Percentiles rank a stretch among this genome's conserved stretches.
These are phyloP conservation scores for Neoboletus brunneissimus DNA, from an alignment of 768 basidiomycete genomes.

Conservation along the genomic window DNA sequence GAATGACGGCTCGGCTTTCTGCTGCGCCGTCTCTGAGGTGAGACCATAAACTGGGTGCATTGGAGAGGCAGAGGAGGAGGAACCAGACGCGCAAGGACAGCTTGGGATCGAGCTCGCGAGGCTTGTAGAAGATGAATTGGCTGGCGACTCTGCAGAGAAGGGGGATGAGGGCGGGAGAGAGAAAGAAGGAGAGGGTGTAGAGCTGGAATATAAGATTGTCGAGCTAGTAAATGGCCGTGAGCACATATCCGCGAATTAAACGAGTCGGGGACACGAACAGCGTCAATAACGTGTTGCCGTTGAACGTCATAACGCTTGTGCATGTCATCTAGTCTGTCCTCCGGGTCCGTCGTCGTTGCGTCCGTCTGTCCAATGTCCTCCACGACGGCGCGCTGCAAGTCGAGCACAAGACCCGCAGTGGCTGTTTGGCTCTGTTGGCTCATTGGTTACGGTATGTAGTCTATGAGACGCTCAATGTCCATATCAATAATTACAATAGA, in stretches of 20 bases:
- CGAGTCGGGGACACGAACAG: slow-evolving; percentile 41
- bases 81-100: slow-evolving; percentile 71
- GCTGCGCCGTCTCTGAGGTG: slow-evolving; percentile 53
- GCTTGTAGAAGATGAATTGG: slow-evolving; percentile 65
- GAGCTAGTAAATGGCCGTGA: slow-evolving; percentile 43
- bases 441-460: background rate
- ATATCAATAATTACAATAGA: background rate
- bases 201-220: slow-evolving; percentile 71
- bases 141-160: slow-evolving; percentile 45
- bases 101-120: slow-evolving; percentile 62
- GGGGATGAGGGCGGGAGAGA: slow-evolving; percentile 58
- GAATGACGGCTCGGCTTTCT: slow-evolving; percentile 60
- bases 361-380: background rate
- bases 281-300: slow-evolving; percentile 66
- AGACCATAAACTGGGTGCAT: slow-evolving; percentile 56
- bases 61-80: slow-evolving; percentile 54
- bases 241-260: slow-evolving; percentile 8
- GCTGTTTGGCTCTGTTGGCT: slow-evolving; percentile 32
- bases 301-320: slow-evolving; percentile 61
- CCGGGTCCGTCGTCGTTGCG: slow-evolving; percentile 16
- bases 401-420: background rate
- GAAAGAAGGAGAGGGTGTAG: slow-evolving; percentile 72
- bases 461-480: background rate
- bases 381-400: slow-evolving; percentile 2
- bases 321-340: slow-evolving; percentile 44